A percentile compares a stretch with the other conserved stretches of the same genome.
phyloP scores from a whole-genome alignment of 805 yeast genomes.

The Pichia nanzhaoensis region DNA sequence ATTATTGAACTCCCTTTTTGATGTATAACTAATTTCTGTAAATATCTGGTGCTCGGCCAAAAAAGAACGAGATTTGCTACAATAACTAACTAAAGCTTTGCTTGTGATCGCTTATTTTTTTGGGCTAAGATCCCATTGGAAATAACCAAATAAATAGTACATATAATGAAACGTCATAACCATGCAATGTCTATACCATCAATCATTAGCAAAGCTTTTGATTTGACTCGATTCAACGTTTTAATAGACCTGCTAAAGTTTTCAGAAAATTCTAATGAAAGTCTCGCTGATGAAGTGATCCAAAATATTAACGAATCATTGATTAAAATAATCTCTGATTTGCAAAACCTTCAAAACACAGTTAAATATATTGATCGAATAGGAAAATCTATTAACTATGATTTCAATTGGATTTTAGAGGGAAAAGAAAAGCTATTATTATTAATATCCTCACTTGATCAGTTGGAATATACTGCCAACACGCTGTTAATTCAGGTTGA shows the following conservation, averaged over 20 bases:
- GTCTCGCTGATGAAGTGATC: background rate
- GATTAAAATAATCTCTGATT: background rate
- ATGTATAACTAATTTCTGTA: slow-evolving; percentile 52
- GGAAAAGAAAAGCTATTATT: slow-evolving; percentile 29
- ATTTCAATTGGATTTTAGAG: slow-evolving; percentile 28
- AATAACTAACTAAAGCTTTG: too few species aligned
- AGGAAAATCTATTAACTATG: background rate
- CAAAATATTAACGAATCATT: background rate
- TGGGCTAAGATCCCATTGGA: too few species aligned
- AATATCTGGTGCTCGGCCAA: too few species aligned
- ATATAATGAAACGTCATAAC: slow-evolving; percentile 60
- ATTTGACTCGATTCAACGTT: slow-evolving; percentile 2
- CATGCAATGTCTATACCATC: slow-evolving; percentile 1
- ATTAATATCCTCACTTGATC: slow-evolving; percentile 27
- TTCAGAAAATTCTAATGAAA: background rate
- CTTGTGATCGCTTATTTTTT: too few species aligned
- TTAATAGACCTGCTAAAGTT: background rate
- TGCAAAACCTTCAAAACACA: slow-evolving; percentile 1
- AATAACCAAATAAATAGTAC: too few species aligned
- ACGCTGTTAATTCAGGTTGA: slow-evolving; percentile 32
- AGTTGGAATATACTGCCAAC: slow-evolving; percentile 31
- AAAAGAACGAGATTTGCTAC: too few species aligned
- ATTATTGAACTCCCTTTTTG: slow-evolving; percentile 76
- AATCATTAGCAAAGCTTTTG: slow-evolving; percentile 4
- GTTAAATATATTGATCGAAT: slow-evolving; percentile 1